Evolutionary conservation across 2,329 filamentous ascomycete genomes (phyloP), one percentile per base, ranked within the genome.

Genomic region (Mariannaea elegans): DNA sequence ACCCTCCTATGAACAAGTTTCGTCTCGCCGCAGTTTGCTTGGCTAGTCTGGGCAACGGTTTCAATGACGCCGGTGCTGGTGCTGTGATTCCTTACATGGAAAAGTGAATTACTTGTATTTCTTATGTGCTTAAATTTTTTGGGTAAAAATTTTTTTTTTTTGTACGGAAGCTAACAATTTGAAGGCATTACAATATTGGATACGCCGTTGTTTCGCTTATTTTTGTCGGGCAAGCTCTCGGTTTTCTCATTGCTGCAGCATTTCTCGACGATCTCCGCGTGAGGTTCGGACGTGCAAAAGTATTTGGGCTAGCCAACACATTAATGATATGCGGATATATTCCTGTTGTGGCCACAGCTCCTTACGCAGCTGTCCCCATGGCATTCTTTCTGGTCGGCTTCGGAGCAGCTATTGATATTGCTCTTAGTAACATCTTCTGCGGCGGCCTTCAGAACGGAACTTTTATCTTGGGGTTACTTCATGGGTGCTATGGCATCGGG

Each of bases 21-120:
- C 81, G 91, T 31, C 79, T 94, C 19, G 71, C 88, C 7, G 82
- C 85, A 6, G 82, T 84, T 14, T 92, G 90, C 65, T 69, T 90
- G 34, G 84, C 89, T 62, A 89, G 86, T 59, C 83, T 95, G 61
- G 82, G 83, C 3, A 88, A 89, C 68, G 92, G 91, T 0, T 76
- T 95, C 59, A 91, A 86, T 65, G 92, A 96, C 74, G 85, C 87
- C 38, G 88, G 90, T 0, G 86, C 91, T 1, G 92, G 92, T 70
- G 91, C 92, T 12, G 71, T 95, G 56, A 91, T 95, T 65, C 92
- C 92, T 0, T 93, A 93, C 71, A 90, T 95, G 74, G 90, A 94
- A 72, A 81, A 77, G 73, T 85, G 72, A 65, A 77, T 68, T 13
- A n/a, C n/a, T n/a, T 3, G 8, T 8, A n/a, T 1, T 9, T 8